These are phyloP conservation scores for Xerocomus potaroensis DNA, from an alignment of 768 basidiomycete genomes.

Conservation along the genomic window DNA sequence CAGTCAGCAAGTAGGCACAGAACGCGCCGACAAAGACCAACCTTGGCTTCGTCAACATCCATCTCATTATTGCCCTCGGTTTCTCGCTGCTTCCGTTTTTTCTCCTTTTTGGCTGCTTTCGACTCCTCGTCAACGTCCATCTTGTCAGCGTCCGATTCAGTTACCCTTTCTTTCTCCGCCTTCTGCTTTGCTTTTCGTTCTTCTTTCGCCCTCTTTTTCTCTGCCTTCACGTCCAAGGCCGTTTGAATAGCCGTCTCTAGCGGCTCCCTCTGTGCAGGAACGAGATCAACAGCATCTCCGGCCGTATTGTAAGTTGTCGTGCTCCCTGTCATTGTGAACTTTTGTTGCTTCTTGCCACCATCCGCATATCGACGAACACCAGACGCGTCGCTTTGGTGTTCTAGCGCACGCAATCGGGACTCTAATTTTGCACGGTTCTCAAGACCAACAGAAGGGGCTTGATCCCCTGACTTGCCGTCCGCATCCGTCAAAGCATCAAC, in stretches of 20 bases:
- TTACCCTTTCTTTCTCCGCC: conserved; percentile 48
- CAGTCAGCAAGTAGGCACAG: conserved; percentile 5
- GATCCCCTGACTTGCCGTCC: conserved; percentile 81
- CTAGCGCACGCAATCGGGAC: conserved; percentile 84
- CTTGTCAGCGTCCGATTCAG: conserved; percentile 31
- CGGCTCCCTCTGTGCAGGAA: conserved; percentile 85
- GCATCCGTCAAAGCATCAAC: conserved; percentile 94
- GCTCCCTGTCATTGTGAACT: conserved; percentile 78
- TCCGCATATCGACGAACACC: conserved; percentile 65
- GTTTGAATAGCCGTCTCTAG: conserved; percentile 69
- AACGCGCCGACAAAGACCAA: conserved; percentile 24
- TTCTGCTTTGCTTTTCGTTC: conserved; percentile 69
- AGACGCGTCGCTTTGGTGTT: conserved; percentile 72
- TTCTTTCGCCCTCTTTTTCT: conserved; percentile 79
- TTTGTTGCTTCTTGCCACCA: conserved; percentile 63
- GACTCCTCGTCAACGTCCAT: conserved; percentile 45
- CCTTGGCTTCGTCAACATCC: conserved; percentile 39
- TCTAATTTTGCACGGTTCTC: conserved; percentile 95
- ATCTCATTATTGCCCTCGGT: conserved; percentile 48
- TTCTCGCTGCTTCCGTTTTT: conserved; percentile 49
- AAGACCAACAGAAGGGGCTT: conserved; percentile 83
- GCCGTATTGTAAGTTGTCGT: conserved; percentile 81
- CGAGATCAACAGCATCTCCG: conserved; percentile 77
- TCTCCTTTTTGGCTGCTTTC: conserved; percentile 38
- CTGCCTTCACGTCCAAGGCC: conserved; percentile 80